Percentiles rank a stretch among this genome's conserved stretches.
These are phyloP conservation scores for Diversispora eburnea DNA, from an alignment of 192 early-diverging fungal species.

Conservation along the genomic window DNA sequence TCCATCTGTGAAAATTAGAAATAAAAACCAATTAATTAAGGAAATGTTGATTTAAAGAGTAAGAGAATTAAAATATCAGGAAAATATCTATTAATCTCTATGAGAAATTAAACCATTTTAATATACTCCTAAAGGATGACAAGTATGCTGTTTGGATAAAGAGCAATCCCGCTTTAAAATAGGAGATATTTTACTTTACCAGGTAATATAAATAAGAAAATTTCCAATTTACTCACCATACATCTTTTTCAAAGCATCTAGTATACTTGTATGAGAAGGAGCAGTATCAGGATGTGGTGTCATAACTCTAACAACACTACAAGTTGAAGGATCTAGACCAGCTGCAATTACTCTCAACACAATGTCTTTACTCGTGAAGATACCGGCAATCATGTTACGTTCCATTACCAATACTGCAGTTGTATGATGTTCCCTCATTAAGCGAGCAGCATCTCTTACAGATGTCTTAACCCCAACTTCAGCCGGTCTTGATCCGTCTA, in stretches of 20 bases:
- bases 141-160: slow-evolving; percentile 3
- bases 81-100: background rate
- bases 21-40: background rate
- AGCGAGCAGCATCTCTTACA: slow-evolving; percentile 67
- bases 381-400: slow-evolving; percentile 72
- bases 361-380: slow-evolving; percentile 89
- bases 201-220: background rate
- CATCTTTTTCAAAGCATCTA: slow-evolving; percentile 83
- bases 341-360: slow-evolving; percentile 87
- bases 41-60: background rate
- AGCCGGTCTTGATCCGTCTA: slow-evolving; percentile 60
- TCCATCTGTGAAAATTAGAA: slow-evolving; percentile 50
- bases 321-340: slow-evolving; percentile 81
- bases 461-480: slow-evolving; percentile 62
- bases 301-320: slow-evolving; percentile 96
- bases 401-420: slow-evolving; percentile 77
- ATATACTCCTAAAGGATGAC: slow-evolving; percentile 14
- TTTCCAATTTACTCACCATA: slow-evolving; percentile 47
- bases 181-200: background rate
- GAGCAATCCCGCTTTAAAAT: background rate
- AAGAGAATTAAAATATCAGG: background rate
- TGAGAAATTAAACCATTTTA: background rate
- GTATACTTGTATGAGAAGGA: slow-evolving; percentile 63
- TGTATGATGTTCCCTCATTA: slow-evolving; percentile 70
- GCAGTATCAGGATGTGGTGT: slow-evolving; percentile 85